Evolutionary conservation across 495 filamentous ascomycete species (phyloP), one percentile per base, ranked within the genome.

Genomic region (Aspergillus steynii): DNA sequence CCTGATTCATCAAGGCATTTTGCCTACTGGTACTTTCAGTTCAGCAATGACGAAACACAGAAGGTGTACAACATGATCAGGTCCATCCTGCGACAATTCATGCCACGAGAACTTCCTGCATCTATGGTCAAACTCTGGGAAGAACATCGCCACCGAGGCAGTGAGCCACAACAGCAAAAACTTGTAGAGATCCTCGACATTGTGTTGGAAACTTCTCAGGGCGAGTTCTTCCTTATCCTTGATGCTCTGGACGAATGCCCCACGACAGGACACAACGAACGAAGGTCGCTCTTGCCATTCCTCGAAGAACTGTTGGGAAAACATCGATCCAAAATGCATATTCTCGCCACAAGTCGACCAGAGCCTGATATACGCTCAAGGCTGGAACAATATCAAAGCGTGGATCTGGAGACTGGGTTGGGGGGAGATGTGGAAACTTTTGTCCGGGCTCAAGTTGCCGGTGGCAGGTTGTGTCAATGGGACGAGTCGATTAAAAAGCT

Each of bases 201-300:
- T 50, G 27, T 64, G 2, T 14, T 67, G 1, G 28, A 9, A 1
- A 50, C 8, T 4, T 31, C 28, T 12, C 15, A 25, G 20, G 59
- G 56, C 20, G 52, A 62, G 8, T 5, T 62, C 0, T 68, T 62
- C 28, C 49, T 68, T 2, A 31, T 68, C 1, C 27, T 68, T 3
- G 65, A 68, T 62, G 65, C 65, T 20, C 32, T 68, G 14, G 65
- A 68, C 34, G 65, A 68, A 29, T 68, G 65, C 29, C 65, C 65
- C 4, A 26, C 14, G 12, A 31, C 10, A 25, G 46, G 47, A 2
- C 9, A 10, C 3, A 7, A 52, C 6, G 61, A 57, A 31, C 47
- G 61, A 51, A 20, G 25, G 4, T 32, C 20, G 2, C 52, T 64
- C 20, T 45, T 67, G 1, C n/a, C 9, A 25, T 34, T 62, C 28